Evolutionary conservation across 441 rosid genomes (phyloP).

Genomic region (Eugenia klotzschiana): DNA sequence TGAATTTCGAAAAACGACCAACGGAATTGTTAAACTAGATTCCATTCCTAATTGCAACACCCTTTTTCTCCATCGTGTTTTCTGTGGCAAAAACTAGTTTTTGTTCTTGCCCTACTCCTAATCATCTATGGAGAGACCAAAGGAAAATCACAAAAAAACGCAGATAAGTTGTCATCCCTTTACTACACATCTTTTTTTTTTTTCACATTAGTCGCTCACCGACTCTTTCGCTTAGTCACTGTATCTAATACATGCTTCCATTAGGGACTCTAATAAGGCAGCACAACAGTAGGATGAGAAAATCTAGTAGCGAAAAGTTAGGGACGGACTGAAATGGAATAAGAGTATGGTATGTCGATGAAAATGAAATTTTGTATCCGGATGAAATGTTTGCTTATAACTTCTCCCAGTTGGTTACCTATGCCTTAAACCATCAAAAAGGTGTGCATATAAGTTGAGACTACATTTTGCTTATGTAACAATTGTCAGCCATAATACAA

Average conservation of each 20-base stretch:
- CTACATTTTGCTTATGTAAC: neutral
- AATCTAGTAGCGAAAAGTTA: neutral
- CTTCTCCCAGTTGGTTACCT: neutral
- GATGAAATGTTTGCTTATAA: neutral
- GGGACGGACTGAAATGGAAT: neutral
- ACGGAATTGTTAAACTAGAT: neutral
- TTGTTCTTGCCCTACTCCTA: neutral
- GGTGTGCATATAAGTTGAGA: neutral
- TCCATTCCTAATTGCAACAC: neutral
- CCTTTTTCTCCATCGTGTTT: neutral
- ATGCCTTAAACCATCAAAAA: neutral
- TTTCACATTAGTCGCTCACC: neutral
- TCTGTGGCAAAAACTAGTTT: neutral
- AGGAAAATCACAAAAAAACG: neutral
- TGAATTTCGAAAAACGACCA: neutral
- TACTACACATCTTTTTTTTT: neutral
- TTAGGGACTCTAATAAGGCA: neutral
- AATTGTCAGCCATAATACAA: neutral
- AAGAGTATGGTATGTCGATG: neutral
- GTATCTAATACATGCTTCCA: neutral
- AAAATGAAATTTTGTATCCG: neutral
- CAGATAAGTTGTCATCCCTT: neutral
- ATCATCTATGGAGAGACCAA: neutral
- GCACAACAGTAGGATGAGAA: neutral
- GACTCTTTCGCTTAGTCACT: neutral